These are phyloP conservation scores for Begonia loranthoides DNA, from an alignment of 306 rosid species.

Conservation along the genomic window DNA sequence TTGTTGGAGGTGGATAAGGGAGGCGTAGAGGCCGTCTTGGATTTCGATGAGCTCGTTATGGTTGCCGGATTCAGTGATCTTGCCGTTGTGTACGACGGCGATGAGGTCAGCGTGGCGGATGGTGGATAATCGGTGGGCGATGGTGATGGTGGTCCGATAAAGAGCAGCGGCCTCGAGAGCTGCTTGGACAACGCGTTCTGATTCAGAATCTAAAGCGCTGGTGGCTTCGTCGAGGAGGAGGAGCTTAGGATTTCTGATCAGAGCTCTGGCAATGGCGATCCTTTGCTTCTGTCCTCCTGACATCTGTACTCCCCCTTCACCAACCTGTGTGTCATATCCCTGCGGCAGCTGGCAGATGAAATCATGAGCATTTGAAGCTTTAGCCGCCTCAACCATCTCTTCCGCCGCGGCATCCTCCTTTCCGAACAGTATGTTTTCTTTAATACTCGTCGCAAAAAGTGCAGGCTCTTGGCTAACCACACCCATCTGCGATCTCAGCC, in stretches of 20 bases:
- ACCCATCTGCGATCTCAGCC: conserved; percentile 89
- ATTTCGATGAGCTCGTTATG: conserved; percentile 40
- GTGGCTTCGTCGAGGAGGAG: conserved; percentile 84
- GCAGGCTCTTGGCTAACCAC: conserved; percentile 94
- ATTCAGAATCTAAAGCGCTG: conserved; percentile 77
- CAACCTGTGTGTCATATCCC: conserved; percentile 87
- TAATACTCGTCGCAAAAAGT: conserved; percentile 66
- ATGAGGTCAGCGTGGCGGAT: conserved; percentile 55
- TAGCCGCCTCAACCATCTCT: conserved; percentile 52
- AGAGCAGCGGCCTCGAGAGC: conserved; percentile 67
- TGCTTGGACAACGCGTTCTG: conserved; percentile 74
- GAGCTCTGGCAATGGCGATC: conserved; percentile 78
- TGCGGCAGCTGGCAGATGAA: conserved; percentile 61
- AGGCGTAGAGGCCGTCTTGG: conserved; percentile 35
- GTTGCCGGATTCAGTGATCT: conserved; percentile 52
- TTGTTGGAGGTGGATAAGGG: conserved; percentile 62
- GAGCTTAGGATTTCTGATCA: conserved; percentile 55
- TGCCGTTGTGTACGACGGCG: conserved; percentile 54
- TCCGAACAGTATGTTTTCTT: conserved; percentile 76
- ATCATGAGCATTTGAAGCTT: conserved; percentile 74
- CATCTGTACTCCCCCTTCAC: conserved; percentile 84
- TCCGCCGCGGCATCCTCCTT: conserved; percentile 57
- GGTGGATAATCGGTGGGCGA: conserved; percentile 82
- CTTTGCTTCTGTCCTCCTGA: conserved; percentile 97
- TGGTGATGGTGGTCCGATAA: conserved; percentile 72